Conservation (phyloP, 495 filamentous ascomycete species). For the Hypoxylon perforatum region DNA sequence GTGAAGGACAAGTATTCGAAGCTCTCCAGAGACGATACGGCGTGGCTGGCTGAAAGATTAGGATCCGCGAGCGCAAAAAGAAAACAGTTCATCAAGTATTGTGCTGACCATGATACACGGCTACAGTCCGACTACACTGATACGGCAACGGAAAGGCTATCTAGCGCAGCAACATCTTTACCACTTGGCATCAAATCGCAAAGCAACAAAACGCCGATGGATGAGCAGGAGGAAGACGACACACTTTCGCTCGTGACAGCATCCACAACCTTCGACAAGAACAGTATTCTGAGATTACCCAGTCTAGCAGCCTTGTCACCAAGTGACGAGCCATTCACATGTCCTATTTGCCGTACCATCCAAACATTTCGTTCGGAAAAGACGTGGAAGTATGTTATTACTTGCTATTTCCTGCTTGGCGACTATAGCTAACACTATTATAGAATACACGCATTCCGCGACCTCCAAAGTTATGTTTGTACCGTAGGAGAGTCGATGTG, state of each 20-base stretch:
- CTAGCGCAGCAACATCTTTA: no score
- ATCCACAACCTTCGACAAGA: no score
- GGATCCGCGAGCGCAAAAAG: conserved; percentile 48
- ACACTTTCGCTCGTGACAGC: no score
- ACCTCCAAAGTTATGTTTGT: conserved; percentile 29
- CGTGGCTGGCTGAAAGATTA: conserved; percentile 34
- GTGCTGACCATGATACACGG: conserved; percentile 38
- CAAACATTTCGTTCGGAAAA: conserved; percentile 35
- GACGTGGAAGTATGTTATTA: conserved; percentile 33
- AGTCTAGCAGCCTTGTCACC: conserved; percentile 12
- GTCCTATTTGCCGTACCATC: conserved; percentile 47
- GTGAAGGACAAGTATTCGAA: conserved; percentile 12
- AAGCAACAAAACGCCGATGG: no score
- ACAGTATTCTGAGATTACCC: conserved; percentile 26
- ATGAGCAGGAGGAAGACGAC: no score
- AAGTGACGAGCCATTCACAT: conserved; percentile 37
- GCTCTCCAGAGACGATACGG: neutral
- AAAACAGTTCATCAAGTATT: conserved; percentile 48
- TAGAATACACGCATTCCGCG: conserved; percentile 43
- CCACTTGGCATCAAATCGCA: no score
- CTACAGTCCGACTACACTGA: conserved; percentile 7
- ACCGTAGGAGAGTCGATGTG: conserved; percentile 42
- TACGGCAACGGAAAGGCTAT: no score
- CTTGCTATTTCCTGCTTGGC: neutral
- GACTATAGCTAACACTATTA: neutral